Base-by-base conservation (phyloP, 2,329 filamentous ascomycete species). In the Alternaria sp. region DNA sequence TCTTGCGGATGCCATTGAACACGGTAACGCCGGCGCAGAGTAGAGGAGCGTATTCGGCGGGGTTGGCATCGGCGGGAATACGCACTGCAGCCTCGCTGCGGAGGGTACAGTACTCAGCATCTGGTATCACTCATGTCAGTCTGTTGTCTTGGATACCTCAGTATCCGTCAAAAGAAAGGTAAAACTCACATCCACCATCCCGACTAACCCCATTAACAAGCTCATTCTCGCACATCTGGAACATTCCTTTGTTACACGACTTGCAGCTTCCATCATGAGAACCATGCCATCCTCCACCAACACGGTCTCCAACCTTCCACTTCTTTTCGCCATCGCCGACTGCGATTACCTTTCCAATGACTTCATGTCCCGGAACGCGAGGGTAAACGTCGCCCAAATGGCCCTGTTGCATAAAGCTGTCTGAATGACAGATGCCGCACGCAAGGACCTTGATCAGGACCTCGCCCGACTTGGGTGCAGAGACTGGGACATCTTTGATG, bases 381-480 rank as follows among this genome's bases (percentile, higher is more conserved):
- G 90, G 90, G 70, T 80, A 83, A 4, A 28, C 21, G 0, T 60
- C 58, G 1, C 73, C 73, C 43, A 75, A 64, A 13, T 57, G 55
- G 13, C 74, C 73, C 46, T 73, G 32, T 52, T 76, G 73, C n/a
- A 76, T n/a, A 36, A 74, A 72, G 7, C 30, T 47, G 70, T 93
- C 91, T 1, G 85, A 86, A 76, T 89, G 89, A 78, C 91, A 93
- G 52, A 94, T 86, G 46, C 91, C 91, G 69, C 89, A 92, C 6
- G 91, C 91, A 9, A 89, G 81, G 3, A 92, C 86, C 76, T 93
- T 93, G 77, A 92, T 84, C 25, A 93, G 85, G 3, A 93, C 81
- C 71, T 92, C 83, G 17, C 86, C 85, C 0, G 82, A 75, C 7
- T 83, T 79, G 1, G 90, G 90, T 32, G 82, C 75, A 62, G 85